Evolutionary conservation across 2,329 filamentous ascomycete species (phyloP), one percentile per base, ranked within the genome.

Genomic region (Aschersonia sp.): DNA sequence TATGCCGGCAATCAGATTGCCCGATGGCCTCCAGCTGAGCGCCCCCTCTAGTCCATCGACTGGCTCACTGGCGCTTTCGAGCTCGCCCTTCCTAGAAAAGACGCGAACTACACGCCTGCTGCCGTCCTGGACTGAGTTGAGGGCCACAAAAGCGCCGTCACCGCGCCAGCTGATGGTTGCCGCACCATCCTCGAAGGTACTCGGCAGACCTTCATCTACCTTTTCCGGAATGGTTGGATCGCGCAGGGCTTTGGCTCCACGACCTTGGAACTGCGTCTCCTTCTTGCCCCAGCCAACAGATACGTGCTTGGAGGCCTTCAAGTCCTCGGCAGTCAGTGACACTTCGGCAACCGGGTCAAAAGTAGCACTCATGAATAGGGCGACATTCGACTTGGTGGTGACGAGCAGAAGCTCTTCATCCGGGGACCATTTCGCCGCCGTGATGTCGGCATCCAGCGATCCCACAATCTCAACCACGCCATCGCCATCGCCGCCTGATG

Each of bases 241-340:
- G 47, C 87, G 78, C 53, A 97, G 70, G 22, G 88, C 88, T 66
- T 79, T 81, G 49, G 89, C 90, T 52, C 89, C 80, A 58, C 86
- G 87, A 46, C 92, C 92, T 60, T 96, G 86, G 63, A 98, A 98
- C 63, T 98, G 92, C 0, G 92, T 98, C 66, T 98, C 92, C 61
- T 85, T 87, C 70, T 97, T 97, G 50, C 92, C 92, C 92, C 92
- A 98, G 45, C 92, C 92, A 29, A 98, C 90, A 22, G 88, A 94
- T 49, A 96, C 92, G 69, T 96, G 89, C 62, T 83, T 92, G 30
- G 85, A 97, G n/a, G 80, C 78, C 56, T 84, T 84, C 53, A 94
- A 75, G 64, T 94, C 90, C 43, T 89, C 86, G 0, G 71, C 61
- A 0, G 76, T 78, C 63, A 97, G 79, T 35, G 73, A 69, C 46